A percentile compares a stretch with the other conserved stretches of the same genome.
Evolutionary conservation across 768 basidiomycete species (phyloP).

Genomic region (Leccinellum luteum): DNA sequence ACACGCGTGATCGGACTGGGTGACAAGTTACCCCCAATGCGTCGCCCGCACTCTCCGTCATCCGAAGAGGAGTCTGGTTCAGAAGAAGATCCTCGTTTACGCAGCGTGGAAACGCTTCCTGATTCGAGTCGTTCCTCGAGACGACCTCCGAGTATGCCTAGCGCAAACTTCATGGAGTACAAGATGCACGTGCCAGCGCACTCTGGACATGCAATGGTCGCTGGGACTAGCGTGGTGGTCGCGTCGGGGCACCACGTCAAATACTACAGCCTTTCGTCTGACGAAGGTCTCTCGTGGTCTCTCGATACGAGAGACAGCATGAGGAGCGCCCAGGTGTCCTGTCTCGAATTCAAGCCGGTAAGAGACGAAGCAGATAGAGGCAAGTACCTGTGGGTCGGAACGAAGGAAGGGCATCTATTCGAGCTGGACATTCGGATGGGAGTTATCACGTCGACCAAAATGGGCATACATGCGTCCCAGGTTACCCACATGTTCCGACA

Average conservation of each 20-base stretch:
- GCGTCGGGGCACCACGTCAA: conserved; percentile 57
- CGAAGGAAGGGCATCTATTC: conserved; percentile 84
- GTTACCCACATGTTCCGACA: conserved; percentile 76
- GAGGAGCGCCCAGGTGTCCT: conserved; percentile 71
- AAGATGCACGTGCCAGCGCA: conserved; percentile 56
- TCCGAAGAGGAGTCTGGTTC: conserved; percentile 57
- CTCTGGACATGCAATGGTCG: conserved; percentile 50
- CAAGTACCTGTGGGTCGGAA: conserved; percentile 78
- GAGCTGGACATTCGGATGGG: conserved; percentile 77
- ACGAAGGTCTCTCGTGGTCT: conserved; percentile 43
- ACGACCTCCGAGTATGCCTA: conserved; percentile 37
- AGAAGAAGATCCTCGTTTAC: conserved; percentile 53
- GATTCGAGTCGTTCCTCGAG: conserved; percentile 70
- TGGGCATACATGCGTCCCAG: conserved; percentile 60
- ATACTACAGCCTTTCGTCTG: conserved; percentile 55
- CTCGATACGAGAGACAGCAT: conserved; percentile 63
- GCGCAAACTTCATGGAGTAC: conserved; percentile 38
- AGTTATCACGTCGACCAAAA: conserved; percentile 52
- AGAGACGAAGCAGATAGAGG: conserved; percentile 48
- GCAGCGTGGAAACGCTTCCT: conserved; percentile 54
- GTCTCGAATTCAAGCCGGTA: conserved; percentile 73
- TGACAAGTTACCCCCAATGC: conserved; percentile 65
- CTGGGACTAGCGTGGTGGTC: conserved; percentile 59
- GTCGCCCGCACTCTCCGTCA: conserved; percentile 42
- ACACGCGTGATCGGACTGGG: conserved; percentile 68